Conservation (phyloP, 2,329 filamentous ascomycete species). For the Aspergillus oerlinghausenensis region DNA sequence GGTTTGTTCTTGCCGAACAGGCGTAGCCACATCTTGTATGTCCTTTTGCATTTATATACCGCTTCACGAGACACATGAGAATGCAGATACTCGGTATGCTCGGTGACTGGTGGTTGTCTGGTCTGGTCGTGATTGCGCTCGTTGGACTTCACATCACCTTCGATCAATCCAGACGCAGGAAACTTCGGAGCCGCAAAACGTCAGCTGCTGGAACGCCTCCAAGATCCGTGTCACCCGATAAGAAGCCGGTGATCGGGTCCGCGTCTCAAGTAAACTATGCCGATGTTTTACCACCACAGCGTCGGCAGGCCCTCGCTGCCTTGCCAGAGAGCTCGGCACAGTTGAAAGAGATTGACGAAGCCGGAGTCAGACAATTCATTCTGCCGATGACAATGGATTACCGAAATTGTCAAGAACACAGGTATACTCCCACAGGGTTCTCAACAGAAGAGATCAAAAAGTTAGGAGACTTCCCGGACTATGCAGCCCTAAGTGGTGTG, state of each 20-base stretch:
- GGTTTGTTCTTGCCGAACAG: background rate
- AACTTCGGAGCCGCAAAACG: slow-evolving; percentile 38
- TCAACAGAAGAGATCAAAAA: slow-evolving; percentile 64
- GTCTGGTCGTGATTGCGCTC: slow-evolving; percentile 18
- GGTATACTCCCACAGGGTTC: slow-evolving; percentile 64
- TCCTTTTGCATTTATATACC: background rate
- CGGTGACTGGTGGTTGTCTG: slow-evolving; percentile 20
- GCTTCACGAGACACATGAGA: background rate
- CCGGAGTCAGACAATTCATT: slow-evolving; percentile 28
- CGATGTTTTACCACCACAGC: slow-evolving; percentile 51
- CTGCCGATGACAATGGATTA: slow-evolving; percentile 43
- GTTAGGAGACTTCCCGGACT: slow-evolving; percentile 75
- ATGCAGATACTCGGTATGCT: slow-evolving; percentile 16
- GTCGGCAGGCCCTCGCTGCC: slow-evolving; percentile 43
- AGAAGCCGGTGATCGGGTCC: slow-evolving; percentile 32
- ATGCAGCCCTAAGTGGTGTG: slow-evolving; percentile 69
- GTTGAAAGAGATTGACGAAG: slow-evolving; percentile 25
- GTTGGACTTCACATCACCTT: slow-evolving; percentile 25
- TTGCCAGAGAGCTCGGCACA: slow-evolving; percentile 16
- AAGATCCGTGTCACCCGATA: slow-evolving; percentile 49
- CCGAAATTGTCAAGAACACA: slow-evolving; percentile 28
- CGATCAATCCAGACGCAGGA: slow-evolving; percentile 30
- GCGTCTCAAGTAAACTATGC: slow-evolving; percentile 36
- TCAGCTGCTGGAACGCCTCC: slow-evolving; percentile 51
- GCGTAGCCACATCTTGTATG: background rate